phyloP scores from a whole-genome alignment of 495 filamentous ascomycete species.

The Aspergillus carlsbadensis region DNA sequence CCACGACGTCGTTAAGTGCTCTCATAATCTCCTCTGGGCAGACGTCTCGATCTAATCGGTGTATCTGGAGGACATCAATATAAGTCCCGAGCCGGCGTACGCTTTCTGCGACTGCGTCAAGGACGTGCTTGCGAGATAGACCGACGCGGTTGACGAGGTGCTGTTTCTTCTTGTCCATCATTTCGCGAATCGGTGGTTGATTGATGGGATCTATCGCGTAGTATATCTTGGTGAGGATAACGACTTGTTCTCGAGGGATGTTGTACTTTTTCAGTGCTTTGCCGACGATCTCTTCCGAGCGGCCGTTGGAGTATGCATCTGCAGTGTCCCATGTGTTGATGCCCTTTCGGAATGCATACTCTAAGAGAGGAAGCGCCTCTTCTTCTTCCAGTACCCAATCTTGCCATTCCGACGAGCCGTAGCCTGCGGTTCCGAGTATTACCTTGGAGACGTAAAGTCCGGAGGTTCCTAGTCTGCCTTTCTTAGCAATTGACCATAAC shows the following conservation, averaged over 20 bases:
- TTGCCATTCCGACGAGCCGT: neutral
- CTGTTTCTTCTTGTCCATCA: neutral
- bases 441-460: conserved; percentile 1
- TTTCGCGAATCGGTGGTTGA: neutral
- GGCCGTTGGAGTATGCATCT: conserved; percentile 64
- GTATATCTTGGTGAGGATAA: conserved; percentile 71
- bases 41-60: conserved; percentile 43
- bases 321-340: conserved; percentile 64
- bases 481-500: too few relatives aligned
- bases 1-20: conserved; percentile 48
- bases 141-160: conserved; percentile 42
- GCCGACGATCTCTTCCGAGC: conserved; percentile 65
- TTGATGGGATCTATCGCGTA: conserved; percentile 42
- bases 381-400: conserved; percentile 3
- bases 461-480: neutral
- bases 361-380: conserved; percentile 29
- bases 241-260: conserved; percentile 67
- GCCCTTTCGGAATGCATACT: conserved; percentile 38
- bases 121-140: conserved; percentile 47
- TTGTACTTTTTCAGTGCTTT: conserved; percentile 69
- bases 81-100: conserved; percentile 49
- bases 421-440: neutral
- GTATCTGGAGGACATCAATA: conserved; percentile 53
- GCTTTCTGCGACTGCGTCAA: conserved; percentile 49
- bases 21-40: conserved; percentile 51